phyloP scores from a whole-genome alignment of 2,329 filamentous ascomycete species.

The Dothideomycetes sp. region DNA sequence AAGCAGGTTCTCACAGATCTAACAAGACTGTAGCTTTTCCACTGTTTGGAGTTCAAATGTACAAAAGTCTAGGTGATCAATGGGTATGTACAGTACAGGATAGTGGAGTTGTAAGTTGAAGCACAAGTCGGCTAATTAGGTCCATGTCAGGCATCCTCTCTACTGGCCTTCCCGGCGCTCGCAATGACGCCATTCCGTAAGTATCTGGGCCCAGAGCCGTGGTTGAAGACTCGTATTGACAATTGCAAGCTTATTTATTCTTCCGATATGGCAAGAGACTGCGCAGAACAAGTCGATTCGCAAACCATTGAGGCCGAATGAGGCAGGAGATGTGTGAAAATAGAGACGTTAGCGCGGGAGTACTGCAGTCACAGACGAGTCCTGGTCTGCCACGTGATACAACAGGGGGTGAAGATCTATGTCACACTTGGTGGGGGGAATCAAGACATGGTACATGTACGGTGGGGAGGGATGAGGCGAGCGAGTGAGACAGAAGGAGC shows the following conservation, averaged over 20 bases:
- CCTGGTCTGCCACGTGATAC: neutral
- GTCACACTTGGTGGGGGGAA: neutral
- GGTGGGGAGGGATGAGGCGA: neutral
- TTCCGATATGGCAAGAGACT: constrained; percentile 38
- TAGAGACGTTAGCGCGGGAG: constrained; percentile 5
- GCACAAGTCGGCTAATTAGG: constrained; percentile 6
- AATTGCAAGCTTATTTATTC: constrained; percentile 31
- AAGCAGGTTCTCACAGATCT: neutral
- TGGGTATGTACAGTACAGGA: constrained; percentile 32
- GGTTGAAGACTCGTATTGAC: constrained; percentile 12
- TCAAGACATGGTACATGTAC: neutral
- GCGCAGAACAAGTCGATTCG: constrained; percentile 36
- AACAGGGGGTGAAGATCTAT: neutral
- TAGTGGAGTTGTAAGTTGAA: neutral
- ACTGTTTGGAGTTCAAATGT: constrained; percentile 37
- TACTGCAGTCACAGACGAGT: neutral
- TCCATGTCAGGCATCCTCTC: constrained; percentile 6
- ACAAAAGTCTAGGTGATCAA: constrained; percentile 38
- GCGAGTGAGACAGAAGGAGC: too few species aligned
- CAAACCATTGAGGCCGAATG: constrained; percentile 17
- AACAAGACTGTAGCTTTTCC: constrained; percentile 24
- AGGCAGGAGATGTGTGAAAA: constrained; percentile 3
- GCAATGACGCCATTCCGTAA: constrained; percentile 35
- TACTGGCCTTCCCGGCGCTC: constrained; percentile 32
- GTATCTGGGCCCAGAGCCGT: constrained; percentile 16